Conservation (phyloP, 176 grass and related monocot genomes). For the Otatea glauca region DNA sequence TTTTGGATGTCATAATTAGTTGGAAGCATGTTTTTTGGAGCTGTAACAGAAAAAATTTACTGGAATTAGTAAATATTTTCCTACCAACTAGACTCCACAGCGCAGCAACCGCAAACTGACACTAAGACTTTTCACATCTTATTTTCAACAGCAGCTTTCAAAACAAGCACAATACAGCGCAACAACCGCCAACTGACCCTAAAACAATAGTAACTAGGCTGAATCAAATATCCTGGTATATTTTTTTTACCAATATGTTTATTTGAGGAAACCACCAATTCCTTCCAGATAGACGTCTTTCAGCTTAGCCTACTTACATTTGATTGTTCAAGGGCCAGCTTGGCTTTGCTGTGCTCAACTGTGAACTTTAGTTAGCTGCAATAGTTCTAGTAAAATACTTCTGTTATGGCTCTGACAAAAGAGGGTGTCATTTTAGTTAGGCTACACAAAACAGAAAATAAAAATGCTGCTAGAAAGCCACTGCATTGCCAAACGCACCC, state of each 20-base stretch:
- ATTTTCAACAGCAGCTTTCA: too few species aligned
- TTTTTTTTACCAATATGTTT: conserved; percentile 14
- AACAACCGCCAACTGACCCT: neutral
- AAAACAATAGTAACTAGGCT: neutral
- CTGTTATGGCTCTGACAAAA: neutral
- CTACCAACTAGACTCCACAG: too few species aligned
- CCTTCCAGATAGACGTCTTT: conserved; percentile 2
- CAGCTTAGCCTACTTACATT: conserved; percentile 15
- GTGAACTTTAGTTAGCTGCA: neutral
- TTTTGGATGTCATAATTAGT: neutral
- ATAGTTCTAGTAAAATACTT: conserved; percentile 3
- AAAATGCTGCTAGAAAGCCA: neutral
- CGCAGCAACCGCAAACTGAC: too few species aligned
- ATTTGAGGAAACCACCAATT: conserved; percentile 10
- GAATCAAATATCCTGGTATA: neutral
- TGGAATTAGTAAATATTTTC: too few species aligned
- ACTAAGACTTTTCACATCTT: too few species aligned
- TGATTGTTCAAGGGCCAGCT: neutral
- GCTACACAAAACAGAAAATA: neutral
- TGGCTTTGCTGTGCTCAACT: conserved; percentile 5
- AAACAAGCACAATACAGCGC: too few species aligned
- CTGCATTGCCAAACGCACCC: neutral
- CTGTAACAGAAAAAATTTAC: neutral
- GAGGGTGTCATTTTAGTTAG: neutral
- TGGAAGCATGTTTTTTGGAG: neutral